These are phyloP conservation scores for Venturia aucupariae DNA, from an alignment of 2,329 filamentous ascomycete genomes.

Conservation along the genomic window DNA sequence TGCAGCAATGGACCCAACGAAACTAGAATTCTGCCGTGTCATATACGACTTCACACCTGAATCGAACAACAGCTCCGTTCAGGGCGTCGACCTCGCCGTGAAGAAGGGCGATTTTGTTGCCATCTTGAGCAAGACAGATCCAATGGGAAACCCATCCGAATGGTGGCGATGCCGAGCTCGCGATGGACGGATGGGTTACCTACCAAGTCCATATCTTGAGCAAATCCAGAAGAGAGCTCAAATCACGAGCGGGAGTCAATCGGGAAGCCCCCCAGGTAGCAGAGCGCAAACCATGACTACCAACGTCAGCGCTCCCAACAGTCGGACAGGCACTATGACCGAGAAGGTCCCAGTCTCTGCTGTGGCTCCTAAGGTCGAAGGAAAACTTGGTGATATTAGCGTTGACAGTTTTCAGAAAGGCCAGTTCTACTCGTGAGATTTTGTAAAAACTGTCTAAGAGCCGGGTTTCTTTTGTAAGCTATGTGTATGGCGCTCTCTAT, in stretches of 20 bases:
- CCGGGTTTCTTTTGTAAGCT: not conserved
- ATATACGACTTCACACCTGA: constrained; percentile 91
- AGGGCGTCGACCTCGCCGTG: constrained; percentile 79
- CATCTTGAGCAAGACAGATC: constrained; percentile 85
- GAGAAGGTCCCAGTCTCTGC: constrained; percentile 33
- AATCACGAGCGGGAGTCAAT: constrained; percentile 33
- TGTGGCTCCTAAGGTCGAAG: constrained; percentile 39
- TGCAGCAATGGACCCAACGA: constrained; percentile 64
- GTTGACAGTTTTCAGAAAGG: constrained; percentile 65
- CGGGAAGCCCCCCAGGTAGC: constrained; percentile 36
- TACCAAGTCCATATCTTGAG: constrained; percentile 85
- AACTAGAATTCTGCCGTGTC: constrained; percentile 93
- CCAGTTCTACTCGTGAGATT: constrained; percentile 43
- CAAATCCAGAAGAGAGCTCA: constrained; percentile 50
- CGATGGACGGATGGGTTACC: constrained; percentile 82
- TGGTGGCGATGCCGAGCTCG: constrained; percentile 95
- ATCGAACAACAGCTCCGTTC: constrained; percentile 38
- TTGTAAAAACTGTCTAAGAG: not conserved
- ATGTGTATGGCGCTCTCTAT: not conserved
- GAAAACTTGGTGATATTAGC: constrained; percentile 55
- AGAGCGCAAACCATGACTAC: constrained; percentile 48
- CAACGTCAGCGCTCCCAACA: constrained; percentile 28
- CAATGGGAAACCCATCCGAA: constrained; percentile 81
- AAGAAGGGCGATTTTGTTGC: constrained; percentile 95
- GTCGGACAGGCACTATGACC: constrained; percentile 36